Conservation (phyloP, 139 green algal genomes). For the Nannochloris sp. region DNA sequence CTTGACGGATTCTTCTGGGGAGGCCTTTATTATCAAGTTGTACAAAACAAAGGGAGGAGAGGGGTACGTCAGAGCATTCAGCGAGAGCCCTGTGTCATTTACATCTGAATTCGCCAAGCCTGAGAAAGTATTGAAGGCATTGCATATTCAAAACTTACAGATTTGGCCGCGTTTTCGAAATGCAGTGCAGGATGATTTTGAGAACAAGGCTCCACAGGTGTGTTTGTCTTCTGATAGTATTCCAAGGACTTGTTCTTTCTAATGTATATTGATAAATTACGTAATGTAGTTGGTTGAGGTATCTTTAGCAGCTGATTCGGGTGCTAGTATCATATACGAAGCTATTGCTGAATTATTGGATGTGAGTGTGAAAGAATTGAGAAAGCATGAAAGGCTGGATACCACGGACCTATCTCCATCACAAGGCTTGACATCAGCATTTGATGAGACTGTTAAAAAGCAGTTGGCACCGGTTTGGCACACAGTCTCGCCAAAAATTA, state of each 20-base stretch:
- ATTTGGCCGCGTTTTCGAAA: conserved; percentile 89
- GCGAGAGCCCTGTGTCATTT: conserved; percentile 66
- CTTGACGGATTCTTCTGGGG: conserved; percentile 66
- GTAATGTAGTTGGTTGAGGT: conserved; percentile 74
- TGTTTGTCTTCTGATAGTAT: neutral
- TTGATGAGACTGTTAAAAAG: conserved; percentile 65
- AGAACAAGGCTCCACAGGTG: conserved; percentile 42
- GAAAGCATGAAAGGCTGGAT: conserved; percentile 55
- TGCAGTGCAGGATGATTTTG: conserved; percentile 58
- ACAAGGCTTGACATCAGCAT: conserved; percentile 57
- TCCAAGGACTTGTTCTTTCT: neutral
- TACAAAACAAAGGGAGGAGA: conserved; percentile 23
- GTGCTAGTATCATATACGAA: conserved; percentile 72
- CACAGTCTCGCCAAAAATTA: conserved; percentile 61
- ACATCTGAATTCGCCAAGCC: conserved; percentile 74
- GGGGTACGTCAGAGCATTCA: conserved; percentile 74
- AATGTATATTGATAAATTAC: neutral
- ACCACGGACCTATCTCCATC: conserved; percentile 25
- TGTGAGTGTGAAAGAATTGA: conserved; percentile 78
- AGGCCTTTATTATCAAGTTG: conserved; percentile 86
- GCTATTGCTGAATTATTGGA: conserved; percentile 75
- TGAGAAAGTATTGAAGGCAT: conserved; percentile 76
- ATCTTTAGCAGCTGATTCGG: conserved; percentile 39
- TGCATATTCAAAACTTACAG: conserved; percentile 62
- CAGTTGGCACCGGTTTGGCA: conserved; percentile 91